A percentile compares a stretch with the other conserved stretches of the same genome.
Evolutionary conservation across 2,329 filamentous ascomycete genomes (phyloP).

Genomic region (Cladophialophora chaetospira): DNA sequence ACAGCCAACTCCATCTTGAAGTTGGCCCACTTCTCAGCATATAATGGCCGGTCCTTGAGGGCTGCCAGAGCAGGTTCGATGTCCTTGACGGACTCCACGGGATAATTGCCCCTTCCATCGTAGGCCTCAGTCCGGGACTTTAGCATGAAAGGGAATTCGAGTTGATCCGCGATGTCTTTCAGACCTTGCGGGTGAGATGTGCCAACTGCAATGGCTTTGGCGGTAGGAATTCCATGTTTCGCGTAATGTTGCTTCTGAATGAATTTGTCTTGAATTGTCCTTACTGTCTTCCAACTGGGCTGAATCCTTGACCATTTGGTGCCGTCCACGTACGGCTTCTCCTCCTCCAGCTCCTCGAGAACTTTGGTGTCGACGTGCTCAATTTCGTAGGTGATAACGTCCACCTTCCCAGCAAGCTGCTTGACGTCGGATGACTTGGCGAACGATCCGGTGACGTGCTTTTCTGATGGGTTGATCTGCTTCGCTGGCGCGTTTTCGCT

Average conservation of each 20-base stretch:
- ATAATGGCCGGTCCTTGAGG: slow-evolving; percentile 71
- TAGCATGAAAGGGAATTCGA: slow-evolving; percentile 81
- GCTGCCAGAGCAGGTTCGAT: slow-evolving; percentile 68
- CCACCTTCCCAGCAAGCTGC: slow-evolving; percentile 68
- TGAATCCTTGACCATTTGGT: slow-evolving; percentile 54
- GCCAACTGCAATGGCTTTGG: slow-evolving; percentile 65
- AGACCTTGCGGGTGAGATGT: slow-evolving; percentile 47
- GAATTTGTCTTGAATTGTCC: slow-evolving; percentile 85
- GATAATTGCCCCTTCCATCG: slow-evolving; percentile 72
- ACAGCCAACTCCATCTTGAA: slow-evolving; percentile 88
- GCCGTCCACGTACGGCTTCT: slow-evolving; percentile 26
- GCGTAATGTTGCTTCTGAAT: slow-evolving; percentile 75
- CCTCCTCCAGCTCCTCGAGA: slow-evolving; percentile 72
- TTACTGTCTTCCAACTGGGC: slow-evolving; percentile 76
- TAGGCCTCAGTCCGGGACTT: slow-evolving; percentile 84
- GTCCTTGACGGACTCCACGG: slow-evolving; percentile 60
- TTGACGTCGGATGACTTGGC: slow-evolving; percentile 76
- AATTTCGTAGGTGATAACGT: slow-evolving; percentile 86
- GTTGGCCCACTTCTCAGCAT: slow-evolving; percentile 85
- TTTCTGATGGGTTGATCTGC: slow-evolving; percentile 62
- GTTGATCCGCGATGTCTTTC: slow-evolving; percentile 58
- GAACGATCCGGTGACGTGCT: slow-evolving; percentile 79
- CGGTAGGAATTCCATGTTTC: slow-evolving; percentile 65
- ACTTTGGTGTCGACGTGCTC: slow-evolving; percentile 84
- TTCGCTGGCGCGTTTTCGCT: slow-evolving; percentile 73